Evolutionary conservation across 345 rosid species (phyloP).

Genomic region (Brassica carinata): DNA sequence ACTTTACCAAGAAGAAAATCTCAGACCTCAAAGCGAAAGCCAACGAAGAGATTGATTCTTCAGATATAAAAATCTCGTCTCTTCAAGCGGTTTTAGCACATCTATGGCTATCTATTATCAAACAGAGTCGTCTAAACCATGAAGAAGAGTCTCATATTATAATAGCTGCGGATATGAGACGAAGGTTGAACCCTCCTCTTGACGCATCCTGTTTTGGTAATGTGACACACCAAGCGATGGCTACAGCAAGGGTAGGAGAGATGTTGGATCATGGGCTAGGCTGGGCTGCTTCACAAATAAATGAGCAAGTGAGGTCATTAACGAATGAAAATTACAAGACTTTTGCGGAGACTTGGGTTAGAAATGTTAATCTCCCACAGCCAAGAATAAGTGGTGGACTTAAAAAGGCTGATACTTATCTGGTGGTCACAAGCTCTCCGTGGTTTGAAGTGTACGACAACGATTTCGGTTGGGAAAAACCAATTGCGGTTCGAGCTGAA

Average conservation of each 20-base stretch:
- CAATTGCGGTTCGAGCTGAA: not conserved
- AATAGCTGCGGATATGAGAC: slow-evolving; percentile 22
- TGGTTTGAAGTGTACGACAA: slow-evolving; percentile 45
- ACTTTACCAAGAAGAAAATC: not conserved
- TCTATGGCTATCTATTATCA: slow-evolving; percentile 40
- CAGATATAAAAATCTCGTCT: slow-evolving; percentile 36
- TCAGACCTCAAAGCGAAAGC: slow-evolving; percentile 41
- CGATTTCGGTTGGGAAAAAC: not conserved
- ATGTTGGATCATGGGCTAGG: not conserved
- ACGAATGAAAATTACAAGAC: not conserved
- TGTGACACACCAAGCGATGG: not conserved
- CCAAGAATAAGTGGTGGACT: not conserved
- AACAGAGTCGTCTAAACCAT: not conserved
- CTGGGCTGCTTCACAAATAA: slow-evolving; percentile 4
- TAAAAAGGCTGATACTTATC: not conserved
- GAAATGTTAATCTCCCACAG: not conserved
- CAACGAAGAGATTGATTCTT: slow-evolving; percentile 27
- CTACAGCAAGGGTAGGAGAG: slow-evolving; percentile 7
- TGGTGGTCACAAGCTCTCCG: slow-evolving; percentile 16
- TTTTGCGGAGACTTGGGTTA: slow-evolving; percentile 20
- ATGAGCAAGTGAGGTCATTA: not conserved
- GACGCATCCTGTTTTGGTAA: slow-evolving; percentile 46
- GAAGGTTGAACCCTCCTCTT: slow-evolving; percentile 37
- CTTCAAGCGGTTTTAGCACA: slow-evolving; percentile 50
- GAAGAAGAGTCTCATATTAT: slow-evolving; percentile 2